These are phyloP conservation scores for Erodium chrysanthum DNA, from an alignment of 441 rosid genomes.

Conservation along the genomic window DNA sequence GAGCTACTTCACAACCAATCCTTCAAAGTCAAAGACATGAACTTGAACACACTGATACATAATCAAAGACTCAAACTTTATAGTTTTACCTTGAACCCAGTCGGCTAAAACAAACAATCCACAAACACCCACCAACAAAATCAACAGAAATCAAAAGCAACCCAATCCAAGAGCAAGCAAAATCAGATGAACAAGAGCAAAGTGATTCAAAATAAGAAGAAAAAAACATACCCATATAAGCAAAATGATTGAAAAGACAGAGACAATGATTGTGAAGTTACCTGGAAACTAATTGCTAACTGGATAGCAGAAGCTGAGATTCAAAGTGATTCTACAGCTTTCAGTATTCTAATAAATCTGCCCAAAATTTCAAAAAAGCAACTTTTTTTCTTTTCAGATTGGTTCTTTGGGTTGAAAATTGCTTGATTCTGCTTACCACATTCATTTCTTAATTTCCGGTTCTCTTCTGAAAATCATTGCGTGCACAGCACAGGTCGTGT, in stretches of 20 bases:
- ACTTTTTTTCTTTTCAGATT: not conserved
- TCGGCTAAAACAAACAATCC: not conserved
- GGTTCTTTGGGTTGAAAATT: not conserved
- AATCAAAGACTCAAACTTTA: conserved; percentile 3
- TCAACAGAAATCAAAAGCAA: not conserved
- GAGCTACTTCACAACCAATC: not conserved
- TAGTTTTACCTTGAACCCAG: not conserved
- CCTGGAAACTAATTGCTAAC: not conserved
- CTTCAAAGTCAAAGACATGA: not conserved
- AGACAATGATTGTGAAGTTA: not conserved
- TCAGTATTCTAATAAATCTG: not conserved
- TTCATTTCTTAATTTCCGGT: not conserved
- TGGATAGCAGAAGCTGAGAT: conserved; percentile 2
- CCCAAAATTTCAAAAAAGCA: not conserved
- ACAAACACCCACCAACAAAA: not conserved
- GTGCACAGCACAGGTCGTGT: not conserved
- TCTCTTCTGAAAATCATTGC: not conserved
- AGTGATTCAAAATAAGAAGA: not conserved
- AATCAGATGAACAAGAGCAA: not conserved
- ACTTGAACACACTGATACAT: not conserved
- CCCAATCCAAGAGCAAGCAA: too few species aligned
- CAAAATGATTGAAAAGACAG: conserved; percentile 4
- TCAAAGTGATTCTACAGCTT: not conserved
- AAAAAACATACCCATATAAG: not conserved
- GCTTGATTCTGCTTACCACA: not conserved